phyloP scores from a whole-genome alignment of 805 yeast species.

The Ogataea nitratoaversa region DNA sequence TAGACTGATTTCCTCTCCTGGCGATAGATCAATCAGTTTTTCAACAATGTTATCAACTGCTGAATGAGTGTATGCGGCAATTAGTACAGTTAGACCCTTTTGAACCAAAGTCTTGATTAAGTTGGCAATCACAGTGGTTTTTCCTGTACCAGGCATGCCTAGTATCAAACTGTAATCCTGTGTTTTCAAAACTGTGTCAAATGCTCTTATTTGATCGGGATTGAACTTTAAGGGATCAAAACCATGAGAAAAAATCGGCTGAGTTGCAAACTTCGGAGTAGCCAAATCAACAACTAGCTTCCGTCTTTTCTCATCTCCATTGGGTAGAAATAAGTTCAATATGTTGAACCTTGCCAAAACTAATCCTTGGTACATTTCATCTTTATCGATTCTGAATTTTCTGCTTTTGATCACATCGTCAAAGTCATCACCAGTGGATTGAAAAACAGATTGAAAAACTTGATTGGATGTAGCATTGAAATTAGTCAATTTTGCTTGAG shows the following conservation, averaged over 20 bases:
- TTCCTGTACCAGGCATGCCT: constrained; percentile 99
- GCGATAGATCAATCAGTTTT: constrained; percentile 48
- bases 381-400: constrained; percentile 70
- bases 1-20: constrained; percentile 37
- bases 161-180: constrained; percentile 75
- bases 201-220: constrained; percentile 65
- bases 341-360: constrained; percentile 74
- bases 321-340: constrained; percentile 56
- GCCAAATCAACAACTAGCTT: constrained; percentile 50
- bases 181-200: constrained; percentile 58
- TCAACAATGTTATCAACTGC: constrained; percentile 91
- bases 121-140: constrained; percentile 83
- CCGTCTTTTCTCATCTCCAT: constrained; percentile 41
- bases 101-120: constrained; percentile 58
- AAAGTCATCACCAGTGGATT: constrained; percentile 13
- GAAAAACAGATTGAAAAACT: constrained; percentile 45
- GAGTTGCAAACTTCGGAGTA: constrained; percentile 38
- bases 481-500: constrained; percentile 35
- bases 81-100: constrained; percentile 61
- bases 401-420: constrained; percentile 7
- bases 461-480: constrained; percentile 46
- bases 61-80: constrained; percentile 89
- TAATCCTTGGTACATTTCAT: constrained; percentile 71
- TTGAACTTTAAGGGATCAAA: constrained; percentile 42
- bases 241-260: constrained; percentile 20